Percentiles rank a stretch among this genome's conserved stretches.
Evolutionary conservation across 371 early-diverging fungal species (phyloP).

Genomic region (Apophysomyces sp.): DNA sequence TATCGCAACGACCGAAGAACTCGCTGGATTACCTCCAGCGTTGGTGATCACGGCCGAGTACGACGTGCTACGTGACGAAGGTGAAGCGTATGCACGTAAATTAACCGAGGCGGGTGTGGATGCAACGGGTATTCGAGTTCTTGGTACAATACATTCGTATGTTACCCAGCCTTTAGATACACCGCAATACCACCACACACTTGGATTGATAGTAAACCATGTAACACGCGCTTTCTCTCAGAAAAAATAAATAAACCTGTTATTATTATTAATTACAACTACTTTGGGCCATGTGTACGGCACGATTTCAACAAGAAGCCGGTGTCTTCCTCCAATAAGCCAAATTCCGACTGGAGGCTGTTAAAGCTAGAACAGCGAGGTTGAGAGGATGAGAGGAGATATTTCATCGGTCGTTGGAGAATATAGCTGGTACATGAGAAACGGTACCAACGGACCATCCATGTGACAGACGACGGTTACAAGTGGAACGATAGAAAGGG

Average conservation of each 20-base stretch:
- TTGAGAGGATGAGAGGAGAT: no score
- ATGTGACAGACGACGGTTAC: no score
- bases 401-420: no score
- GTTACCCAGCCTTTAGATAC: constrained; percentile 8
- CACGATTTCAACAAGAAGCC: no score
- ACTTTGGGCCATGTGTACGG: no score
- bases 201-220: constrained; percentile 8
- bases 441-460: no score
- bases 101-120: constrained; percentile 18
- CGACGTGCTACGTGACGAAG: constrained; percentile 17
- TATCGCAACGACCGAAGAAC: constrained; percentile 7
- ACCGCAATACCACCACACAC: constrained; percentile 6
- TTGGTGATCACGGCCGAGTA: constrained; percentile 15
- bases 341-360: no score
- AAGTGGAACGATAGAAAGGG: no score
- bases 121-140: constrained; percentile 4
- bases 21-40: not conserved
- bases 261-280: no score
- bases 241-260: not conserved
- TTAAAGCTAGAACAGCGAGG: no score
- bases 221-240: not conserved
- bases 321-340: no score
- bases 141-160: constrained; percentile 23
- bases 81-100: constrained; percentile 11
- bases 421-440: no score